These are phyloP conservation scores for Hypoxylon intermedium DNA, from an alignment of 495 filamentous ascomycete genomes.

Conservation along the genomic window DNA sequence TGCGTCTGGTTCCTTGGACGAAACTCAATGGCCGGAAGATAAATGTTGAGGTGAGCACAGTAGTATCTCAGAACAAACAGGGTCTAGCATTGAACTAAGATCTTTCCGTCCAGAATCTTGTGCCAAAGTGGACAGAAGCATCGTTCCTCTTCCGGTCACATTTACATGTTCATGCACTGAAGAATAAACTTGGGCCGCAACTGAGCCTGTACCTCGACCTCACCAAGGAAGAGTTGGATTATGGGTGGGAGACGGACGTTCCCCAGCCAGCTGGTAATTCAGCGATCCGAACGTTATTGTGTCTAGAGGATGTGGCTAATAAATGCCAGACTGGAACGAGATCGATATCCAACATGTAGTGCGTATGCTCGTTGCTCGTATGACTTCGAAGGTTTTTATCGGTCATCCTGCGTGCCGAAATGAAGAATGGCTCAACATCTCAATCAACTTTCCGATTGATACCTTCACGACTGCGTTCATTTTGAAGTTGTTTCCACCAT, in stretches of 20 bases:
- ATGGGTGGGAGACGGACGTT: conserved; percentile 12
- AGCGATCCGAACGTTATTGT: not conserved
- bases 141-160: not conserved
- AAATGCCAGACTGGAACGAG: conserved; percentile 4
- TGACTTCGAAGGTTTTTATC: conserved; percentile 54
- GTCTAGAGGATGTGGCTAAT: not conserved
- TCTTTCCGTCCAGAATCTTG: not conserved
- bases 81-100: not conserved
- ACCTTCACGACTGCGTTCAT: conserved; percentile 46
- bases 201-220: conserved; percentile 5
- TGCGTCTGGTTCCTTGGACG: not conserved
- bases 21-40: not conserved
- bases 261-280: conserved; percentile 2
- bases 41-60: too few relatives aligned
- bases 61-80: not conserved
- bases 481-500: conserved; percentile 15
- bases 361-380: conserved; percentile 47
- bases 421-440: conserved; percentile 55
- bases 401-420: conserved; percentile 51
- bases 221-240: conserved; percentile 1
- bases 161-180: conserved; percentile 6
- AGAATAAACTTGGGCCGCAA: conserved; percentile 5
- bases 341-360: conserved; percentile 6
- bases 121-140: not conserved
- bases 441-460: conserved; percentile 55